Base-by-base conservation (phyloP, 805 yeast genomes). In the Barnettozyma salicaria region DNA sequence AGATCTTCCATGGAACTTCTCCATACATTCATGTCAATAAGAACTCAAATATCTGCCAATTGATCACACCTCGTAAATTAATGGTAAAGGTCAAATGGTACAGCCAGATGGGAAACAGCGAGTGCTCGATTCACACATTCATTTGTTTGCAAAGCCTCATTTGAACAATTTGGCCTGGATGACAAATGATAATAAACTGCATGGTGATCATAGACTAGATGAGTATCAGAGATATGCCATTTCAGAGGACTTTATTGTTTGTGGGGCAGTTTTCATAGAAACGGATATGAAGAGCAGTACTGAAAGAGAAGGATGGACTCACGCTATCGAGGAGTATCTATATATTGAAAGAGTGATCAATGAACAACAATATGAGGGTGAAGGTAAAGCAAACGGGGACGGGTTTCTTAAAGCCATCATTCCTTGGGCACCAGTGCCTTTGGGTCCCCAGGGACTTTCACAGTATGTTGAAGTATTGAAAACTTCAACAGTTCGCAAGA, bases 381-480 rank as follows among this genome's bases (percentile, higher is more conserved):
- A 41, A 27, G 44, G 44, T 6, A 22, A 23, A 3, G 24, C 24
- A 3, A 11, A 14, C 19, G 38, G 33, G 2, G 17, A 18, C 4
- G 18, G 21, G 6, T 42, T 33, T 28, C 46, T 44, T 22, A 52
- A 49, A 27, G 70, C 55, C 3, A 46, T 66, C 7, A 47, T 69
- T n/a, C 70, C 73, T 1, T 67, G 70, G 71, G 70, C 68, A 1
- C 74, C 75, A 6, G 34, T 67, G 7, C 59, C 63, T 7, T 39
- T 50, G 6, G 72, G 72, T 3, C 30, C 47, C 2, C 40, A 37
- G 1, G 44, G 42, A 1, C 30, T 58, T 4, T 18, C 27, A 5
- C 30, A 39, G 27, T 55, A 46, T 35, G 24, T 48, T 7, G 29
- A 30, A 1, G 34, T 36, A 9, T 19, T 66, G 27, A 39, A 36